Percentiles rank a stretch among this genome's conserved stretches.
These are phyloP conservation scores for Trypanosoma scelopori DNA, from an alignment of 208 protist species.

Conservation along the genomic window DNA sequence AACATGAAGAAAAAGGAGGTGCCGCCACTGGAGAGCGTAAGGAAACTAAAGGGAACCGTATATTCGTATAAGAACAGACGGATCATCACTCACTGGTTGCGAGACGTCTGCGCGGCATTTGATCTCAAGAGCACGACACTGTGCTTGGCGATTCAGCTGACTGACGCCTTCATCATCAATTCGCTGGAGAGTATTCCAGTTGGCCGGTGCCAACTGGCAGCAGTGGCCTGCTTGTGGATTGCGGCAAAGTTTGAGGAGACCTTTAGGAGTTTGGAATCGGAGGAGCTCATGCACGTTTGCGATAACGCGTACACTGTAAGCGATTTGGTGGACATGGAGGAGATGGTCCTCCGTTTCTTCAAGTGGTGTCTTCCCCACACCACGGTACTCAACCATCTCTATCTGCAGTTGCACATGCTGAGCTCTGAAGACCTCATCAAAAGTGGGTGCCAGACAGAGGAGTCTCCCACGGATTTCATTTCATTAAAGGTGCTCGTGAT, in stretches of 20 bases:
- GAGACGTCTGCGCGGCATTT: conserved; percentile 78
- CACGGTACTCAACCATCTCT: conserved; percentile 79
- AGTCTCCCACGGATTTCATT: conserved; percentile 13
- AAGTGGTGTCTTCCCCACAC: conserved; percentile 85
- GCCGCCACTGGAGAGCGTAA: conserved; percentile 62
- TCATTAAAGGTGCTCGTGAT: conserved; percentile 46
- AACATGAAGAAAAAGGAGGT: conserved; percentile 72
- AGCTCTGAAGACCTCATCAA: conserved; percentile 46
- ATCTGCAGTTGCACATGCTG: conserved; percentile 77
- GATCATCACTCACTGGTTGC: conserved; percentile 81
- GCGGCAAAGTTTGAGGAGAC: conserved; percentile 88
- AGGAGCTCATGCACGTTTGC: conserved; percentile 77
- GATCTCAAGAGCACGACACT: conserved; percentile 78
- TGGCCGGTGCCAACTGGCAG: conserved; percentile 75
- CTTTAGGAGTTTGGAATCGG: conserved; percentile 56
- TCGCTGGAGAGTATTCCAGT: conserved; percentile 59
- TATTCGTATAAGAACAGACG: conserved; percentile 84
- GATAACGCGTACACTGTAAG: conserved; percentile 60
- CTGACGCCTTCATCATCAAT: conserved; percentile 65
- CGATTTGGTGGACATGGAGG: conserved; percentile 76
- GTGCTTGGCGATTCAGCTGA: conserved; percentile 81
- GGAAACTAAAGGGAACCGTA: conserved; percentile 69
- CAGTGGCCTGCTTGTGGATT: conserved; percentile 75
- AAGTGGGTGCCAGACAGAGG: conserved; percentile 12
- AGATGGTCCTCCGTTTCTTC: conserved; percentile 69